Evolutionary conservation across 2,329 filamentous ascomycete genomes (phyloP).

Genomic region (Ceratocystiopsis brevicomis): DNA sequence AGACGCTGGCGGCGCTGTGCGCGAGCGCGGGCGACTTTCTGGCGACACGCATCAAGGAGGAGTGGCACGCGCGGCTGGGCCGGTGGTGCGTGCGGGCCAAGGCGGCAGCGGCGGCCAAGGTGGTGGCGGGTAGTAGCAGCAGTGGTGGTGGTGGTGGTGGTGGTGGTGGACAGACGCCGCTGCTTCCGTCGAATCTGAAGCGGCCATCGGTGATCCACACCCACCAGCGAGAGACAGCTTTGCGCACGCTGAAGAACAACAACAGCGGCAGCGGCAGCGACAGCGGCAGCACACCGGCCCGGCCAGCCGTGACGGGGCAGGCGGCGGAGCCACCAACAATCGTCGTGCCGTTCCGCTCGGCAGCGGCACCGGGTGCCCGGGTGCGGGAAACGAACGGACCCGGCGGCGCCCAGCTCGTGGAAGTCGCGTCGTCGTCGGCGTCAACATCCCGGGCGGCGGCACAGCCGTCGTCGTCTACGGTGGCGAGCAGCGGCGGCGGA

Average conservation of each 20-base stretch:
- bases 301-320: too few relatives aligned
- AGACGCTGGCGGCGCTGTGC: constrained; percentile 51
- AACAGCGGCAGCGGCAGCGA: constrained; percentile 8
- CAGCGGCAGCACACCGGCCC: neutral
- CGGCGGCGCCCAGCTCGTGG: too few relatives aligned
- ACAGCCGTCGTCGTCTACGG: neutral
- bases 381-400: too few relatives aligned
- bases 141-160: too few relatives aligned
- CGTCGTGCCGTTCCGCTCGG: too few relatives aligned
- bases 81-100: constrained; percentile 29
- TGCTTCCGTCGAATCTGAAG: neutral
- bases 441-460: neutral
- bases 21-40: constrained; percentile 64
- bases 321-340: too few relatives aligned
- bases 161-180: too few relatives aligned
- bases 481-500: constrained; percentile 13
- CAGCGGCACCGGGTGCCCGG: too few relatives aligned
- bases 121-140: too few relatives aligned
- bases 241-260: neutral
- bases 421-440: neutral
- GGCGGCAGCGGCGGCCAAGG: constrained; percentile 17
- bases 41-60: constrained; percentile 49
- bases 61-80: constrained; percentile 41
- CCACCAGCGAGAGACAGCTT: neutral
- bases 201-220: constrained; percentile 4